Conservation (phyloP, 2,329 filamentous ascomycete species). For the Colletotrichum ledebouriae region DNA sequence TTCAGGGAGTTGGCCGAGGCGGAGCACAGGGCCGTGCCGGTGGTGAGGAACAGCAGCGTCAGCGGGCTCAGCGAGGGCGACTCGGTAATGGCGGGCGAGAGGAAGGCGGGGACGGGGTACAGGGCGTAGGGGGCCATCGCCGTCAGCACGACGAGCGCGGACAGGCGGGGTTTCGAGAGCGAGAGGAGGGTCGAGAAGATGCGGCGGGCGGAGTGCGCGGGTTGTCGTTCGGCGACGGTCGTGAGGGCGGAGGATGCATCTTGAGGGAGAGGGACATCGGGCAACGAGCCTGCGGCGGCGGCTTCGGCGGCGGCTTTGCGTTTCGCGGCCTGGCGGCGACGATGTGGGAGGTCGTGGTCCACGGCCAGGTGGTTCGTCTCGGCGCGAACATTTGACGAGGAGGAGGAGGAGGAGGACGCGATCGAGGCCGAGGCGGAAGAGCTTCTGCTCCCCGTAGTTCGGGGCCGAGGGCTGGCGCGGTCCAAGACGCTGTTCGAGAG, state of each 20-base stretch:
- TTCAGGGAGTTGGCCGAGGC: constrained; percentile 95
- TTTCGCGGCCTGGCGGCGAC: constrained; percentile 41
- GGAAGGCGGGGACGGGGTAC: constrained; percentile 90
- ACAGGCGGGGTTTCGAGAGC: constrained; percentile 94
- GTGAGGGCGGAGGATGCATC: constrained; percentile 70
- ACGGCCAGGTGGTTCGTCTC: constrained; percentile 26
- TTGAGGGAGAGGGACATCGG: constrained; percentile 55
- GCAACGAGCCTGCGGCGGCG: constrained; percentile 1
- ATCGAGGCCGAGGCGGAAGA: constrained; percentile 34
- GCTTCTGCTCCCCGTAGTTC: constrained; percentile 26
- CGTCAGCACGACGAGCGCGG: constrained; percentile 89
- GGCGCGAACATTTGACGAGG: constrained; percentile 20
- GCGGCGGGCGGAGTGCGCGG: constrained; percentile 69
- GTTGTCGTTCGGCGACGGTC: constrained; percentile 63
- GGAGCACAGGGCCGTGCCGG: constrained; percentile 88
- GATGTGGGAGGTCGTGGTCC: constrained; percentile 41
- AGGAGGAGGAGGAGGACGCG: constrained; percentile 18
- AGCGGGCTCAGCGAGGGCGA: constrained; percentile 90
- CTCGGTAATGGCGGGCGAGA: constrained; percentile 73
- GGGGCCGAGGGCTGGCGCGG: constrained; percentile 18
- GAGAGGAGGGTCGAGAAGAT: constrained; percentile 85
- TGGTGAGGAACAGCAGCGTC: constrained; percentile 91
- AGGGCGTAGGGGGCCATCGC: constrained; percentile 92
- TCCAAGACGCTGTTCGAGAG: constrained; percentile 41
- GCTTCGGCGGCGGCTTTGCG: constrained; percentile 39